These are phyloP conservation scores for Corylus americana DNA, from an alignment of 306 rosid species.

Conservation along the genomic window DNA sequence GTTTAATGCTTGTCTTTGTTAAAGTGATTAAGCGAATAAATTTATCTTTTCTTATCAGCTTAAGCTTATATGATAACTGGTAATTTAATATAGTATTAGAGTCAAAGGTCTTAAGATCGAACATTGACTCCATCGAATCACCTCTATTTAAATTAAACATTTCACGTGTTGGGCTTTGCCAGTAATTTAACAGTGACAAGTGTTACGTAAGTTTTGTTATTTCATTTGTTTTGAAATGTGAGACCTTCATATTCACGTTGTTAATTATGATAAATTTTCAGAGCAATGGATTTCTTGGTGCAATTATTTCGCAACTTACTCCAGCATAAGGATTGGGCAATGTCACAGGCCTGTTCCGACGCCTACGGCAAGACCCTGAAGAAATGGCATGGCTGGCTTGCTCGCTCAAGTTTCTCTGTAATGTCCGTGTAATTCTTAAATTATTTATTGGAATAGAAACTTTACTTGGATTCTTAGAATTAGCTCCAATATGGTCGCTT, in stretches of 20 bases:
- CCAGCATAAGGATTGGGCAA: constrained; percentile 82
- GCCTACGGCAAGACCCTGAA: constrained; percentile 86
- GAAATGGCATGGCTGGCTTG: constrained; percentile 98
- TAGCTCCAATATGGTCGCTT: not conserved
- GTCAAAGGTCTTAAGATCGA: too few species aligned
- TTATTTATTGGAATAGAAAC: constrained; percentile 18
- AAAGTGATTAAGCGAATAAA: too few species aligned
- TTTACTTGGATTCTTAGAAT: not conserved
- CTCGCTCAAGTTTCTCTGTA: constrained; percentile 94
- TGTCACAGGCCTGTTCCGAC: constrained; percentile 92
- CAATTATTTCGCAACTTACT: constrained; percentile 76
- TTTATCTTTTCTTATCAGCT: too few species aligned
- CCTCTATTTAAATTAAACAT: too few species aligned
- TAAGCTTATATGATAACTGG: too few species aligned
- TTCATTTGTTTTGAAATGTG: constrained; percentile 13
- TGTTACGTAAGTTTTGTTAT: not conserved
- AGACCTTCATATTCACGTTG: constrained; percentile 21
- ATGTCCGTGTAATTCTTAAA: constrained; percentile 35
- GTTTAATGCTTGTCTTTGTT: not conserved
- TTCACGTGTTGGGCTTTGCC: too few species aligned
- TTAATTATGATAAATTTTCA: constrained; percentile 38
- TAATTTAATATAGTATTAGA: too few species aligned
- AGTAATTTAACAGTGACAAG: too few species aligned
- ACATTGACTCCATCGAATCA: too few species aligned
- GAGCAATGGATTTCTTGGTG: constrained; percentile 98